phyloP scores from a whole-genome alignment of 352 stramenopile species.

The Globisporangium paroecandrum region DNA sequence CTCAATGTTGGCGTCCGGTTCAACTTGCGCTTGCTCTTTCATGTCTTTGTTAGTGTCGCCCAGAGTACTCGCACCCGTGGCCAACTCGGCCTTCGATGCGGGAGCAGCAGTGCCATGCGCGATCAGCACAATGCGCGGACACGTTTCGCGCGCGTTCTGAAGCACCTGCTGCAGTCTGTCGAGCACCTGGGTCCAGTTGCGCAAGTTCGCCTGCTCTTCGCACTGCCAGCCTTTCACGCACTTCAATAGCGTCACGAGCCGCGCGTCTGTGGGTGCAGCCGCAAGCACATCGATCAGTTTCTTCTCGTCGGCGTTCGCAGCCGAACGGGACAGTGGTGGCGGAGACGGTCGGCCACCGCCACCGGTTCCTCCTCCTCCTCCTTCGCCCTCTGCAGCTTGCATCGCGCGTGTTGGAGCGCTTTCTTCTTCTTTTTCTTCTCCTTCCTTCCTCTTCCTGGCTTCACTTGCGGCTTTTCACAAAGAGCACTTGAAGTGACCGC shows the following conservation, averaged over 20 bases:
- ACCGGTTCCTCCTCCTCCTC: conserved; percentile 1
- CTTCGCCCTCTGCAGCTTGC: conserved; percentile 15
- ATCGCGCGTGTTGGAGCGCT: conserved; percentile 1
- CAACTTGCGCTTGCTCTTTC: conserved; percentile 9
- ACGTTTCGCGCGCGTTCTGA: conserved; percentile 31
- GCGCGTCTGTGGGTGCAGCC: conserved; percentile 32
- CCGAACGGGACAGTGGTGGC: neutral
- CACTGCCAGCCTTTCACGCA: conserved; percentile 76
- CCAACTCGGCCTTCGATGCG: neutral
- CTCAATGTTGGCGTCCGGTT: conserved; percentile 25
- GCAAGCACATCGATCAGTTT: conserved; percentile 66
- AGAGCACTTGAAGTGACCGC: neutral
- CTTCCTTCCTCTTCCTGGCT: neutral
- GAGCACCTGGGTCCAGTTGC: conserved; percentile 67
- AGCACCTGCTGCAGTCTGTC: conserved; percentile 51
- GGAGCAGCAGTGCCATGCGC: neutral
- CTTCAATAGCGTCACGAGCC: conserved; percentile 54
- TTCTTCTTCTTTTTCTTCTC: neutral
- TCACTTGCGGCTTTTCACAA: neutral
- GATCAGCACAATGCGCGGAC: conserved; percentile 46
- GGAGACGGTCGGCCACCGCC: neutral
- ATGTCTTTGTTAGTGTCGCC: conserved; percentile 18
- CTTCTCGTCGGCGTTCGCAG: conserved; percentile 44
- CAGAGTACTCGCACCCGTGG: neutral
- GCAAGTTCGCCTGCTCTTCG: conserved; percentile 74